Percentiles rank a stretch among this genome's conserved stretches.
Conservation (phyloP, 2,329 filamentous ascomycete genomes). For the Fusarium sp. region DNA sequence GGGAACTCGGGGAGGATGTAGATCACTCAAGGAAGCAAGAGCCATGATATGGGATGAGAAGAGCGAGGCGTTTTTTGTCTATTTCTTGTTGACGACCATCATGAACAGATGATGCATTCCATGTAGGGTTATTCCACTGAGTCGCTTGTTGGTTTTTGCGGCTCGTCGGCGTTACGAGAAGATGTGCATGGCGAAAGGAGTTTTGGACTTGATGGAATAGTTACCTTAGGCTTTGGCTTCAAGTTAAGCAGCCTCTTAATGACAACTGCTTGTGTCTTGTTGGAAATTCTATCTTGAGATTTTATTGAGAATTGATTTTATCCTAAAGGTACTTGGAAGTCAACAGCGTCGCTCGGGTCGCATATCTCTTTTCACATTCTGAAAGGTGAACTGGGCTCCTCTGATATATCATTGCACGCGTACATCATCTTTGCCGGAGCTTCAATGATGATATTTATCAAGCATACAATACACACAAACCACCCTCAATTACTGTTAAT, state of each 20-base stretch:
- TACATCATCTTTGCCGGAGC: not conserved
- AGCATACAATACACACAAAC: not conserved
- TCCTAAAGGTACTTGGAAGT: not conserved
- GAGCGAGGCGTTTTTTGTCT: slow-evolving; percentile 40
- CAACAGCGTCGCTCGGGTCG: not conserved
- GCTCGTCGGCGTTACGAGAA: slow-evolving; percentile 34
- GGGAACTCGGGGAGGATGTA: slow-evolving; percentile 64
- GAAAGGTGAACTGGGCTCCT: not conserved
- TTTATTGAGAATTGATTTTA: not conserved
- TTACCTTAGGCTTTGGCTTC: slow-evolving; percentile 16
- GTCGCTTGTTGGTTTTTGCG: slow-evolving; percentile 30
- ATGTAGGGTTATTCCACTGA: slow-evolving; percentile 35
- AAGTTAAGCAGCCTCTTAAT: slow-evolving; percentile 19
- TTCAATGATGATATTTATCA: not conserved
- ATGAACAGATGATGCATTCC: slow-evolving; percentile 42
- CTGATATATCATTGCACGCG: too few species aligned
- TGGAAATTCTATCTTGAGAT: not conserved
- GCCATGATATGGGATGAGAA: slow-evolving; percentile 10
- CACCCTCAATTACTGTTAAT: not conserved
- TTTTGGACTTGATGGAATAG: slow-evolving; percentile 1
- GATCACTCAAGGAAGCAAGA: slow-evolving; percentile 49
- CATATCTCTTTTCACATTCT: not conserved
- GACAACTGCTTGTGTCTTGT: slow-evolving; percentile 5
- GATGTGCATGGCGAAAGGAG: slow-evolving; percentile 38
- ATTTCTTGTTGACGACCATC: slow-evolving; percentile 35